Evolutionary conservation across 2,329 filamentous ascomycete species (phyloP).

Genomic region (Lecanicillium sp.): DNA sequence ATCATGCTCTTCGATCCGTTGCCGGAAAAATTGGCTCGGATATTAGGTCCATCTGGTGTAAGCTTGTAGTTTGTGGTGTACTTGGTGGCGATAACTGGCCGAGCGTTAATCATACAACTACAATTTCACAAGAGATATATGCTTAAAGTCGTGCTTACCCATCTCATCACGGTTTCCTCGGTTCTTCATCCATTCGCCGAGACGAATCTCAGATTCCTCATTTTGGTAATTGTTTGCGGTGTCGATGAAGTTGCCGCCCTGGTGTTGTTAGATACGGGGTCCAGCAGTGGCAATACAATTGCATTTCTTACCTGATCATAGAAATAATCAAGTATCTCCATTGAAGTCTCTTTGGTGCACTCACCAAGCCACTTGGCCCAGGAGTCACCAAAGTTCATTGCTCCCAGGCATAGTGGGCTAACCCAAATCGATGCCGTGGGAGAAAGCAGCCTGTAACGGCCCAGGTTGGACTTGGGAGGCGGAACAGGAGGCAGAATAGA

Average conservation of each 20-base stretch:
- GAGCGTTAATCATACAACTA: conserved; percentile 1
- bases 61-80: conserved; percentile 50
- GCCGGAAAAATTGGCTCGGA: conserved; percentile 45
- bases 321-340: conserved; percentile 59
- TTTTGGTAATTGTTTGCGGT: conserved; percentile 61
- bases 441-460: conserved; percentile 57
- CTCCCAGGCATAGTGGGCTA: conserved; percentile 57
- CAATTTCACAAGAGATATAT: background rate
- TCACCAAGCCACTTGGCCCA: conserved; percentile 51
- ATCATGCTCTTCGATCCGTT: conserved; percentile 56
- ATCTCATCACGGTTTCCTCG: conserved; percentile 58
- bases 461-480: conserved; percentile 50
- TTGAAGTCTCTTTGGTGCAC: conserved; percentile 53
- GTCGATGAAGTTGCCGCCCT: conserved; percentile 64
- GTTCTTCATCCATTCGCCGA: conserved; percentile 63
- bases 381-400: conserved; percentile 55
- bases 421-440: conserved; percentile 58
- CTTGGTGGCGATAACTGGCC: conserved; percentile 60
- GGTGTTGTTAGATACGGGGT: no score
- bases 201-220: conserved; percentile 53
- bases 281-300: no score
- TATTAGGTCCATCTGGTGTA: conserved; percentile 29
- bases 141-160: conserved; percentile 25
- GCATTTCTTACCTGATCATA: conserved; percentile 37
- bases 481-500: conserved; percentile 28